Conservation (phyloP, 2,329 filamentous ascomycete genomes). For the Aspergillus pseudotamarii region DNA sequence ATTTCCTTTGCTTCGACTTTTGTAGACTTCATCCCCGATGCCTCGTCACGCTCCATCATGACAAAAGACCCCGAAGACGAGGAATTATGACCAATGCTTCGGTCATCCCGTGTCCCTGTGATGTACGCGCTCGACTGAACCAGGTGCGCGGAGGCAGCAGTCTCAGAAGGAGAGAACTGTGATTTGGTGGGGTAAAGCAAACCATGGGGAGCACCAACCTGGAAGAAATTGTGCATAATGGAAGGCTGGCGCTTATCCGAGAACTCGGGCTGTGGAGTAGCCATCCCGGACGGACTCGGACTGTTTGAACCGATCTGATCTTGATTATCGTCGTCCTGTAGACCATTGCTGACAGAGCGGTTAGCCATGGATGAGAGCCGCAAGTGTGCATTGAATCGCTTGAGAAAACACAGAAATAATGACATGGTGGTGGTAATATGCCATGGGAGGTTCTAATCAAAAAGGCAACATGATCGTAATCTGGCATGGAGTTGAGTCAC, state of each 20-base stretch:
- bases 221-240: conserved; percentile 95
- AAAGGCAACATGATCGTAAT: not conserved
- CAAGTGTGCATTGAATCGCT: conserved; percentile 1
- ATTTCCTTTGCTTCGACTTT: conserved; percentile 27
- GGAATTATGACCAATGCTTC: conserved; percentile 30
- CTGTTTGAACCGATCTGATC: conserved; percentile 67
- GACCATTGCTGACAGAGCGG: conserved; percentile 27
- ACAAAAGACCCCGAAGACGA: conserved; percentile 46
- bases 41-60: conserved; percentile 44
- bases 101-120: conserved; percentile 28
- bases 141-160: conserved; percentile 27
- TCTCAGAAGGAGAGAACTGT: conserved; percentile 41
- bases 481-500: not conserved
- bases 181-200: conserved; percentile 53
- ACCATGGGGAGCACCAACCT: conserved; percentile 93
- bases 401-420: conserved; percentile 12
- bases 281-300: conserved; percentile 85
- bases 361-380: conserved; percentile 29
- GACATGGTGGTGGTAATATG: conserved; percentile 10
- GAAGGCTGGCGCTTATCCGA: conserved; percentile 93
- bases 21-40: conserved; percentile 32
- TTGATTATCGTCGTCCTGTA: conserved; percentile 45
- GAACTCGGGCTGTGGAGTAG: conserved; percentile 90
- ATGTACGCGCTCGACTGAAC: conserved; percentile 28
- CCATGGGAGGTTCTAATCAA: not conserved